Evolutionary conservation across 805 yeast species (phyloP), one percentile per base, ranked within the genome.

Genomic region (Ogataea allantospora): DNA sequence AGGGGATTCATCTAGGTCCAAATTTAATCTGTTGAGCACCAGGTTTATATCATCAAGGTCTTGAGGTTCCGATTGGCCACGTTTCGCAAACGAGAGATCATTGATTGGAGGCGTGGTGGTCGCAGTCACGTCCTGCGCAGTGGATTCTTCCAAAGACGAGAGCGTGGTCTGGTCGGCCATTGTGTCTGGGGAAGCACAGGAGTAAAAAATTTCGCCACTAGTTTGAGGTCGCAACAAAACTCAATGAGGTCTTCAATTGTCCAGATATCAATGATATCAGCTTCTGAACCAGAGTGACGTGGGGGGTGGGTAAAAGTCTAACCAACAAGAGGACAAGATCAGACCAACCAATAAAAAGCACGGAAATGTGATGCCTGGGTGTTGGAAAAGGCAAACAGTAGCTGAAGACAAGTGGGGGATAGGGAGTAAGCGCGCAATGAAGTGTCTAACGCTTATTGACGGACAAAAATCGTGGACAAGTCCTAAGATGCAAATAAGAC

Each of bases 11-110:
- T 38, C 53, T 41, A 60, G 48, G 22, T 70, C 75, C 38, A 74
- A 59, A 51, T 71, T 66, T 30, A 74, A 58, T 27, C 68, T 67
- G 31, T 67, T 68, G 27, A 73, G 55, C 14, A 77, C 77, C 11
- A 73, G 73, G 18, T 68, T 73, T 29, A 73, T 65, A 43, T 73
- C 77, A 33, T 58, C 58, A 30, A 57, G 47, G 20, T 55, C 60
- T 11, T 52, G 40, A 11, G 55, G 18, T 5, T 32, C 24, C n/a
- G 44, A 30, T 13, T 37, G 43, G 18, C 31, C 11, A 26, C 33
- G 23, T 29, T 42, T 48, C 23, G 42, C 38, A 34, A 41, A 48
- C 12, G 53, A 45, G 25, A 49, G 23, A 11, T 57, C 63, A 24
- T 50, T 53, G 33, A 54, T 52, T 21, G 64, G 65, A 9, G 65